These are phyloP conservation scores for Dendrobium officinale DNA, from an alignment of 106 monocot species.

Conservation along the genomic window DNA sequence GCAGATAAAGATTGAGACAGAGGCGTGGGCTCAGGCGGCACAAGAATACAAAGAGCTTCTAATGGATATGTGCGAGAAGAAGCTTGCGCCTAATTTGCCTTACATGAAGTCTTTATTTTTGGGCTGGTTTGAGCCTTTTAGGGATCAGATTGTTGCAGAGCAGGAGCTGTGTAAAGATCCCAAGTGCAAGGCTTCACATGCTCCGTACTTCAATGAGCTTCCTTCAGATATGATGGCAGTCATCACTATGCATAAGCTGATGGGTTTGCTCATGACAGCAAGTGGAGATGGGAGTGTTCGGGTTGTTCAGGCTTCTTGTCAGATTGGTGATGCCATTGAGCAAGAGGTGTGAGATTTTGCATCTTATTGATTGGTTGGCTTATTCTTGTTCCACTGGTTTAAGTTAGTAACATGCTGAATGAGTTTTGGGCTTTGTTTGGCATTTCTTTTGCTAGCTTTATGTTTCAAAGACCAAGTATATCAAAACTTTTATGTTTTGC, in stretches of 20 bases:
- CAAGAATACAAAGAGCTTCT: constrained; percentile 84
- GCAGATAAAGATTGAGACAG: constrained; percentile 85
- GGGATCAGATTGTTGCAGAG: constrained; percentile 54
- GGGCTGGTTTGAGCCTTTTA: constrained; percentile 91
- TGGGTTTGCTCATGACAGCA: constrained; percentile 81
- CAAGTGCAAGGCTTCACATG: constrained; percentile 27
- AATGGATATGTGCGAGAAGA: constrained; percentile 81
- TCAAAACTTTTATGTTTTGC: too few species aligned
- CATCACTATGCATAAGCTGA: constrained; percentile 95
- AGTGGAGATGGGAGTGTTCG: constrained; percentile 41
- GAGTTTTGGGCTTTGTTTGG: neutral
- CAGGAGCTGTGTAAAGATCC: constrained; percentile 37
- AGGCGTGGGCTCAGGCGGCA: constrained; percentile 91
- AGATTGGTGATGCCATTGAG: constrained; percentile 78
- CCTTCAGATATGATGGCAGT: constrained; percentile 97
- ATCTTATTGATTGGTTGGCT: neutral
- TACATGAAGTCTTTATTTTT: constrained; percentile 86
- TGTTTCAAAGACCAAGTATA: neutral
- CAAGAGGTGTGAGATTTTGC: constrained; percentile 57
- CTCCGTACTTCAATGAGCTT: constrained; percentile 36
- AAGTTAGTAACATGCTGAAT: neutral
- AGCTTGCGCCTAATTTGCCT: constrained; percentile 84
- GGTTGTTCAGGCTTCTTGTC: constrained; percentile 56
- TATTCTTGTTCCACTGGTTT: too few species aligned
- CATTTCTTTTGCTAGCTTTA: neutral